Percentiles rank a stretch among this genome's conserved stretches.
phyloP scores from a whole-genome alignment of 352 stramenopile genomes.

The Aphanomyces cochlioides region DNA sequence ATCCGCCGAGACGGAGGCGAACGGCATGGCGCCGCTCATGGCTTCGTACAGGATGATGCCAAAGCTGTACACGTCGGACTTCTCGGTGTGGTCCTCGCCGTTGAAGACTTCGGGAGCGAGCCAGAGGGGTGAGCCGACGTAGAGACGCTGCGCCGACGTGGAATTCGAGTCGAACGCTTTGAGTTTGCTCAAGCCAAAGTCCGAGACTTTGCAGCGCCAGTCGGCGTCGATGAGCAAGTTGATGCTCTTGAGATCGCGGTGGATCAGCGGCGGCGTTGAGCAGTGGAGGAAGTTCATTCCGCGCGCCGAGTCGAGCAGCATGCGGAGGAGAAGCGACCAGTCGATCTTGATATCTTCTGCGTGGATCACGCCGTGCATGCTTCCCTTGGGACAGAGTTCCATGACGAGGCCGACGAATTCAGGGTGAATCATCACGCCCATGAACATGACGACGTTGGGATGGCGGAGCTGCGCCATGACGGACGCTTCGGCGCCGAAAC shows the following conservation, averaged over 20 bases:
- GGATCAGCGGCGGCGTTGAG: conserved; percentile 82
- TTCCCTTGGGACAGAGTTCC: conserved; percentile 83
- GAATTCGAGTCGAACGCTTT: conserved; percentile 69
- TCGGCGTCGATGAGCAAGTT: conserved; percentile 87
- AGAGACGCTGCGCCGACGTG: conserved; percentile 46
- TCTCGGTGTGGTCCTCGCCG: conserved; percentile 79
- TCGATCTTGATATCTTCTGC: conserved; percentile 72
- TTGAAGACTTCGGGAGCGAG: conserved; percentile 89
- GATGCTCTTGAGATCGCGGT: conserved; percentile 87
- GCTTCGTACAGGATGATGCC: conserved; percentile 79
- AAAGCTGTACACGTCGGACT: conserved; percentile 87
- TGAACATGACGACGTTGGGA: conserved; percentile 87
- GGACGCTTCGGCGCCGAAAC: conserved; percentile 72
- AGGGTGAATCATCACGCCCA: conserved; percentile 86
- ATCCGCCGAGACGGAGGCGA: conserved; percentile 74
- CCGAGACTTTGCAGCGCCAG: conserved; percentile 86
- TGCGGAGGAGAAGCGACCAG: conserved; percentile 80
- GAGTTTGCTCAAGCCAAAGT: conserved; percentile 85
- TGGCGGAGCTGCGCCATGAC: conserved; percentile 81
- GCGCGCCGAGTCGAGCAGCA: conserved; percentile 82
- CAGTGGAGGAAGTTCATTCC: conserved; percentile 90
- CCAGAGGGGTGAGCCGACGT: conserved; percentile 87
- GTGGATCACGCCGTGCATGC: conserved; percentile 80
- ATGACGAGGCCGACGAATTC: conserved; percentile 85
- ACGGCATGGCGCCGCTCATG: conserved; percentile 58